phyloP scores from a whole-genome alignment of 1,284 basidiomycete species.

The Naganishia liquefaciens region DNA sequence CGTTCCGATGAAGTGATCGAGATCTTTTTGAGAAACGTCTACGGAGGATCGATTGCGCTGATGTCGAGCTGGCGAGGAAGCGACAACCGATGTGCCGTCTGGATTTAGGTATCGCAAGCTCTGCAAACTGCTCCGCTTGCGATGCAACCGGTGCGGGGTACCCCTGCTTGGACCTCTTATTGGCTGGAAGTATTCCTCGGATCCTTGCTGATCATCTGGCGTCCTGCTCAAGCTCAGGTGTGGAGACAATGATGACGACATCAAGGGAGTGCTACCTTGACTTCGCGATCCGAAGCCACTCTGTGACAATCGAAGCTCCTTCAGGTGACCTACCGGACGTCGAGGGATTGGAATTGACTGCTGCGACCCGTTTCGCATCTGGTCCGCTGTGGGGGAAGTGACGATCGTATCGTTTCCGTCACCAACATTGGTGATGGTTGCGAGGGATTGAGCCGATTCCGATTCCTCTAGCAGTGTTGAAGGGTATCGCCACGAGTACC shows the following conservation, averaged over 20 bases:
- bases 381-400: neutral
- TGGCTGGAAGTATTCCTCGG: neutral
- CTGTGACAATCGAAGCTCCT: constrained; percentile 16
- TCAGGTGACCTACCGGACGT: constrained; percentile 14
- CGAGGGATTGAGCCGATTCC: constrained; percentile 5
- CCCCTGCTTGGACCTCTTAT: neutral
- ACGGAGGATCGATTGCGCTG: constrained; percentile 16
- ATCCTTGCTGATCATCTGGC: constrained; percentile 9
- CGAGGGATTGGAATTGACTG: constrained; percentile 7
- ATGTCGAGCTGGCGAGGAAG: constrained; percentile 22
- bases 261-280: neutral
- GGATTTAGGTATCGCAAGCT: constrained; percentile 27
- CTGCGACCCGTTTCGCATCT: neutral
- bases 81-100: constrained; percentile 12
- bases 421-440: neutral
- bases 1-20: constrained; percentile 10
- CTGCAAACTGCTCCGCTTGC: constrained; percentile 30
- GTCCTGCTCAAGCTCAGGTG: constrained; percentile 11
- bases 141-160: constrained; percentile 16
- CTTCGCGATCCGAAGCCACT: constrained; percentile 5
- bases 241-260: constrained; percentile 11
- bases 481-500: constrained; percentile 13
- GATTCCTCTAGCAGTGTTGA: constrained; percentile 22
- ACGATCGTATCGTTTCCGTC: neutral
- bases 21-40: neutral